phyloP scores from a whole-genome alignment of 2,329 filamentous ascomycete genomes.

The Sporothrix brunneoviolacea region DNA sequence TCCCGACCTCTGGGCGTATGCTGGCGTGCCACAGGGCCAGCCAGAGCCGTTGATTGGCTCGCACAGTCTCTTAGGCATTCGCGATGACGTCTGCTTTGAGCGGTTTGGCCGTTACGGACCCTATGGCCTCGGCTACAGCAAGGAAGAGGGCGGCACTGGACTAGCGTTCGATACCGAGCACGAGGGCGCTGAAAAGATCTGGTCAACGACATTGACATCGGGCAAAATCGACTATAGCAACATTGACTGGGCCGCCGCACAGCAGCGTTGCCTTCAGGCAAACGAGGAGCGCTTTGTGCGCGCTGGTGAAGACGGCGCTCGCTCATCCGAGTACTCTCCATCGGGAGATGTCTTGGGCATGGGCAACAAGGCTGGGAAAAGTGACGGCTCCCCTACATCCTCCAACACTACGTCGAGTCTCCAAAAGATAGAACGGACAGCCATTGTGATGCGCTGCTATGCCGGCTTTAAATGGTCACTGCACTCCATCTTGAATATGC shows the following conservation, averaged over 20 bases:
- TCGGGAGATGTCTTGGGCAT: conserved; percentile 4
- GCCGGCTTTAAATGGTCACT: conserved; percentile 71
- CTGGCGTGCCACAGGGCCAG: conserved; percentile 50
- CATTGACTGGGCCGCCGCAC: conserved; percentile 50
- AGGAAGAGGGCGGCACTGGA: conserved; percentile 62
- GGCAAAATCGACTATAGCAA: conserved; percentile 50
- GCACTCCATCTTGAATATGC: conserved; percentile 72
- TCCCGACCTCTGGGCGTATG: conserved; percentile 61
- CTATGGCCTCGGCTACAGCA: conserved; percentile 78
- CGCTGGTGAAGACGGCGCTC: conserved; percentile 6
- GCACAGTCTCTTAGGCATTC: conserved; percentile 64
- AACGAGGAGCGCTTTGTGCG: conserved; percentile 57
- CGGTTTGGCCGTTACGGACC: conserved; percentile 77
- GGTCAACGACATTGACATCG: conserved; percentile 34
- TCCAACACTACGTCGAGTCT: conserved; percentile 10
- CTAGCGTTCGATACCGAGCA: conserved; percentile 67
- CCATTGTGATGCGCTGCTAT: conserved; percentile 75
- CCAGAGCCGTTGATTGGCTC: conserved; percentile 74
- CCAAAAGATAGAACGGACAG: conserved; percentile 54
- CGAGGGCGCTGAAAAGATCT: conserved; percentile 57
- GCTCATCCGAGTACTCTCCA: conserved; percentile 2
- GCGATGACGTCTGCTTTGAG: conserved; percentile 79
- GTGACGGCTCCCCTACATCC: neutral
- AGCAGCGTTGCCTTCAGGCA: conserved; percentile 45
- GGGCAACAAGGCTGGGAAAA: conserved; percentile 16